Evolutionary conservation across 2,329 filamentous ascomycete genomes (phyloP), one percentile per base, ranked within the genome.

Genomic region (Coleophoma crateriformis): DNA sequence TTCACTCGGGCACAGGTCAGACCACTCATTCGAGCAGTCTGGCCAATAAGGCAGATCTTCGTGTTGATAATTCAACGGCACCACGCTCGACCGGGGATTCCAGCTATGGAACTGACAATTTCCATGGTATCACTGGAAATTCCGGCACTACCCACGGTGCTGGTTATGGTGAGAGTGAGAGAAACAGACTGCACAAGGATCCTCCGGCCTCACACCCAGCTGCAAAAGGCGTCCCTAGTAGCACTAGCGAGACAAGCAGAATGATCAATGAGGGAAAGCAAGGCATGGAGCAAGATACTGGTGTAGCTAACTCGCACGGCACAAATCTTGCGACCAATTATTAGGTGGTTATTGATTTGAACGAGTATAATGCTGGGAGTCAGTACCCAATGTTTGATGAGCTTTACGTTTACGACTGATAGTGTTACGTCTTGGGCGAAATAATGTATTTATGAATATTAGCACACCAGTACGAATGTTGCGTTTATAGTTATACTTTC

Each of bases 171-270:
- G 4, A 22, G 11, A 53, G 50, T 45, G 58, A 54, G 7, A 45
- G 53, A 1, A 56, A 58, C 38, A 51, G 51, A 47, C 44, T 62
- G 12, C 58, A 61, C 33, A 62, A 62, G 38, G 59, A 57, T 17
- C 57, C 58, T 46, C 59, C 59, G 20, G 47, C 56, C 40, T 43
- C 19, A 10, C 57, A 60, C 45, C 55, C 57, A 12, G 57, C 57
- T 37, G 41, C 56, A n/a, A 17, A 7, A 7, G 14, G 15, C 11
- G 35, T 38, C 35, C 35, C 35, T n/a, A 17, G 14, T 5, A 38
- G 11, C 35, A n/a, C 35, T 13, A n/a, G 7, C 12, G 35, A 38
- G 35, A 14, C 14, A 38, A 38, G 11, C 11, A 38, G 15, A 14
- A 14, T 38, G 13, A 17, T 38, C 11, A 17, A 17, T 13, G 14